Evolutionary conservation across 352 stramenopile species (phyloP).

Genomic region (Thalassiosira livingstoniorum): DNA sequence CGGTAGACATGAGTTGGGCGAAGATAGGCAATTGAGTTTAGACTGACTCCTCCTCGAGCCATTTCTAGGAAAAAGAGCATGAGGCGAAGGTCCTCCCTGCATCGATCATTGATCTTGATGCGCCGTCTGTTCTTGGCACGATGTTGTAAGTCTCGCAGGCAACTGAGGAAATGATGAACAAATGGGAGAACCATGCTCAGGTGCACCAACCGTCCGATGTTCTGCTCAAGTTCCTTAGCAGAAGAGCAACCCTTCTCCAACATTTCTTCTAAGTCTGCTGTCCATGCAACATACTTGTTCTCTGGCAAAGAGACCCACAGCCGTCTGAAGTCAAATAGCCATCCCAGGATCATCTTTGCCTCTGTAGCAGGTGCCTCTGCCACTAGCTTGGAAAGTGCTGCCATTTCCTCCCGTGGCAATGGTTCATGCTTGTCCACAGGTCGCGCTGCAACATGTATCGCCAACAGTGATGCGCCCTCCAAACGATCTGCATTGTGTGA

Average conservation of each 20-base stretch:
- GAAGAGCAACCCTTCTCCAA: not conserved
- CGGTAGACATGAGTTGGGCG: not conserved
- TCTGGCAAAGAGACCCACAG: slow-evolving; percentile 13
- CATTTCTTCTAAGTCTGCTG: not conserved
- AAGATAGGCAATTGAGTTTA: slow-evolving; percentile 21
- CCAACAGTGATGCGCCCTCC: not conserved
- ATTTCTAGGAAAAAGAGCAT: slow-evolving; percentile 8
- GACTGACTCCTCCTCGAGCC: not conserved
- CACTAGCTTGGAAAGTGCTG: not conserved
- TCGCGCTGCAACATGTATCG: slow-evolving; percentile 1
- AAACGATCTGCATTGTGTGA: not conserved
- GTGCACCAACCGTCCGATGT: not conserved
- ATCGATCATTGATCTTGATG: not conserved
- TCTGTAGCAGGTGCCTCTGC: slow-evolving; percentile 7
- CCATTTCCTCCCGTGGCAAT: slow-evolving; percentile 19
- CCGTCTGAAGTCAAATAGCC: slow-evolving; percentile 5
- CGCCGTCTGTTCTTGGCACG: not conserved
- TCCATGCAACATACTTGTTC: slow-evolving; percentile 16
- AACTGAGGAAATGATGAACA: slow-evolving; percentile 9
- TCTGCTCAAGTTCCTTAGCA: not conserved
- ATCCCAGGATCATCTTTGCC: slow-evolving; percentile 14
- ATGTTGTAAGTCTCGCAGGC: not conserved
- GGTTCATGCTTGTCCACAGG: slow-evolving; percentile 3
- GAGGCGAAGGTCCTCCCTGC: not conserved
- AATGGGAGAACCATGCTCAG: not conserved